phyloP scores from a whole-genome alignment of 331 rosid genomes.

The Acacia concinna region DNA sequence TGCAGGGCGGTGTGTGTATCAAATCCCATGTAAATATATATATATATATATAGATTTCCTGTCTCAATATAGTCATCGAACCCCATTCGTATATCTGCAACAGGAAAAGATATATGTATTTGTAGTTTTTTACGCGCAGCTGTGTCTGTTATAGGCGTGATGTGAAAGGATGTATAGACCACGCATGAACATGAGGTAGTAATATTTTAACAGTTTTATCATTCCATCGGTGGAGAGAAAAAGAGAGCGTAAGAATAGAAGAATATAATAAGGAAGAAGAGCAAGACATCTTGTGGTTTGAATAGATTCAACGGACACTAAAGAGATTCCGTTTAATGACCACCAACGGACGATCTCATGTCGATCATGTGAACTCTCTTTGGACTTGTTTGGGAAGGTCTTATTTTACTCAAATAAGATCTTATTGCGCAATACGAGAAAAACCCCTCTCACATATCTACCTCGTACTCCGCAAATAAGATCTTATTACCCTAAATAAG shows the following conservation, averaged over 20 bases:
- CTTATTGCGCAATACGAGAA: no score
- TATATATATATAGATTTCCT: no score
- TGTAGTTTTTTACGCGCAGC: background rate
- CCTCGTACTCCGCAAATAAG: no score
- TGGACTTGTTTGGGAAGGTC: no score
- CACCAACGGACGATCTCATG: background rate
- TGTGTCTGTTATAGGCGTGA: background rate
- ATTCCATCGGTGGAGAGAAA: background rate
- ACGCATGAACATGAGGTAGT: background rate
- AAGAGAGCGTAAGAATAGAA: background rate
- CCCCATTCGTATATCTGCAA: no score
- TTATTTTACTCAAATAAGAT: no score
- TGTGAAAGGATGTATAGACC: background rate
- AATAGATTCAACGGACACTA: background rate
- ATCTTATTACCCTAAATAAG: no score
- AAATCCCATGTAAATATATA: background rate
- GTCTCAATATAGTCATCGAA: no score
- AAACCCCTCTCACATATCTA: no score
- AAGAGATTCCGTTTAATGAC: conserved; percentile 5
- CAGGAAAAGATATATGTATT: no score
- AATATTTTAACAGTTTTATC: background rate
- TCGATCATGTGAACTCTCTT: background rate
- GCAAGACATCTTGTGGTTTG: background rate
- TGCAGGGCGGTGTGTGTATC: background rate
- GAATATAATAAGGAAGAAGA: background rate